Base-by-base conservation (phyloP, 73 alveolate species). In the Paramecium biaurelia region DNA sequence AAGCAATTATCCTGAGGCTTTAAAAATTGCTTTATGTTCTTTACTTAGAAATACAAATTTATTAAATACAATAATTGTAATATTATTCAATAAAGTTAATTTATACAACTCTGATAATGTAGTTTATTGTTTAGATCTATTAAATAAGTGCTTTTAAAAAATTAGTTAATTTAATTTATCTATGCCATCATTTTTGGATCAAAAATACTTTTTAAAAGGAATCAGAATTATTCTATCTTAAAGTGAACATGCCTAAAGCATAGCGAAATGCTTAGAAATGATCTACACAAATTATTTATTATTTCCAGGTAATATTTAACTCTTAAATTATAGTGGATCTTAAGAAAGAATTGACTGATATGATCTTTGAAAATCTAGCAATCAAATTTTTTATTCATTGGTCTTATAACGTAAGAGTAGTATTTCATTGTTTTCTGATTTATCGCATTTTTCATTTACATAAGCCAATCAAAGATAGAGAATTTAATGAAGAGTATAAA, bases 1-100 rank as follows among this genome's bases (percentile, higher is more conserved):
- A 12, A 74, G 93, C 0, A 72, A 79, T 30, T 96, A 96, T 89
- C 99, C 99, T 14, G 97, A 96, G 45, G 97, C 98, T 24, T 85
- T 96, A 38, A 94, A 94, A 42, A 92, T 86, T 21, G 93, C 97
- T 4, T 49, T 97, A 24, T 70, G 93, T 10, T 93, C 93, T 5
- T 32, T 96, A 76, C 92, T 95, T 2, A 67, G 85, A 49, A 95
- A 96, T 85, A 94, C 92, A 30, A 92, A 87, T 37, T 89, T 95
- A 12, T 28, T 96, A 14, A 85, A 89, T 57, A 96, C 95, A 26
- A 58, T 96, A 20, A 94, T 95, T 9, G 92, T 95, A 6, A 96
- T 96, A 2, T 88, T 96, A 24, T 92, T 94, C 47, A 85, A 70
- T 26, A 96, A 96, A 72, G 95, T 97, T 32, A 94, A 92, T 47